These are phyloP conservation scores for Phaseolus coccineus DNA, from an alignment of 331 rosid species.

Conservation along the genomic window DNA sequence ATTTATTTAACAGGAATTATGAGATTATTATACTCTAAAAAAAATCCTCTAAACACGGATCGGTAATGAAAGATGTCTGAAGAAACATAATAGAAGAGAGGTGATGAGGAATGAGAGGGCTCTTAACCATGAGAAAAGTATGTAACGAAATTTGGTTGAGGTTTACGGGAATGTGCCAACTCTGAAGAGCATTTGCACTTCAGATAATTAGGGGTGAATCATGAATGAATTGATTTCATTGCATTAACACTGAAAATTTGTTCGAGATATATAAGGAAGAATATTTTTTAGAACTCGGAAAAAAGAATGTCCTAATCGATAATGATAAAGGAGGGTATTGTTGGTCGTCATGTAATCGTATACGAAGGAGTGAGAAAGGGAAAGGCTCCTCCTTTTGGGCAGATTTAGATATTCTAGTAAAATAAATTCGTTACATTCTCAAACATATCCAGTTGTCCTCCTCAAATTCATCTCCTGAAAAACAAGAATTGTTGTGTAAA, in stretches of 20 bases:
- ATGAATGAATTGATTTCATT: neutral
- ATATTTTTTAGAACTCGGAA: neutral
- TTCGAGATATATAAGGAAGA: neutral
- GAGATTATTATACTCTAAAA: slow-evolving; percentile 13
- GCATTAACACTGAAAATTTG: neutral
- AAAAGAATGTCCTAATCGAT: neutral
- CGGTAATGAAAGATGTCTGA: neutral
- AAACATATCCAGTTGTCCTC: neutral
- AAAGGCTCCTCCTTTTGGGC: neutral
- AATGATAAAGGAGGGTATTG: neutral
- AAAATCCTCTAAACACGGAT: neutral
- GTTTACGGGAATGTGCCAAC: neutral
- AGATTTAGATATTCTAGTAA: neutral
- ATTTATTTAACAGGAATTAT: neutral
- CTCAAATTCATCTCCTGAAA: neutral
- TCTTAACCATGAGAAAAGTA: neutral
- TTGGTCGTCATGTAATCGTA: neutral
- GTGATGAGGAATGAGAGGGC: neutral
- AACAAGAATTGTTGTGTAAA: neutral
- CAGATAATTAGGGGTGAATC: neutral
- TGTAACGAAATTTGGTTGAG: neutral
- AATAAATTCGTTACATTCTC: neutral
- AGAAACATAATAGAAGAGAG: neutral
- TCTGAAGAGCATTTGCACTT: neutral
- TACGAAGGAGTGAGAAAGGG: neutral